Conservation (phyloP, 208 protist genomes). For the Herpetomonas muscarum region DNA sequence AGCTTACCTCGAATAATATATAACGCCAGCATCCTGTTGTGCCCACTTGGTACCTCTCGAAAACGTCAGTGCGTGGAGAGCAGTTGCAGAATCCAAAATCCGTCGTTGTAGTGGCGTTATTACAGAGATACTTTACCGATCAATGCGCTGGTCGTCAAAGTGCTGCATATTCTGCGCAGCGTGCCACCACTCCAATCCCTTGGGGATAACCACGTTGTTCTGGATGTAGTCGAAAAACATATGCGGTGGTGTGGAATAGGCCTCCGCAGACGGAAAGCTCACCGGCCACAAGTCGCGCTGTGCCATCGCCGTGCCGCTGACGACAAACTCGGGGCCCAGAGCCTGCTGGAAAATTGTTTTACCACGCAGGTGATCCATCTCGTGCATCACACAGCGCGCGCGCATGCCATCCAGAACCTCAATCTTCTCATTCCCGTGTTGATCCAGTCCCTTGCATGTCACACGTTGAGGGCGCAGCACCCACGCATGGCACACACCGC, state of each 20-base stretch:
- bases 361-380: constrained; percentile 81
- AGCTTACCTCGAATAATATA: too few relatives aligned
- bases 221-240: constrained; percentile 87
- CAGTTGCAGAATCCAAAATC: too few relatives aligned
- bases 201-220: constrained; percentile 69
- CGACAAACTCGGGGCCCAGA: constrained; percentile 74
- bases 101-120: too few relatives aligned
- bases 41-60: too few relatives aligned
- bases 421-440: constrained; percentile 68
- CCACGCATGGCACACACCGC: constrained; percentile 67
- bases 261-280: constrained; percentile 86
- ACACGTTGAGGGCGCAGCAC: constrained; percentile 79
- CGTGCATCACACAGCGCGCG: constrained; percentile 86
- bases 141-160: constrained; percentile 42
- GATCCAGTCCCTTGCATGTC: constrained; percentile 61
- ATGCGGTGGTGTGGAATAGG: constrained; percentile 59
- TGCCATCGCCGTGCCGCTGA: constrained; percentile 61
- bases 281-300: constrained; percentile 80
- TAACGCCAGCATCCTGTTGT: too few relatives aligned
- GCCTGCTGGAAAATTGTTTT: constrained; percentile 82
- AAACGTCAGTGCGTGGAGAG: too few relatives aligned
- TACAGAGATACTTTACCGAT: constrained; percentile 9
- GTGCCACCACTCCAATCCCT: constrained; percentile 82
- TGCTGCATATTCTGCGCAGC: constrained; percentile 45
- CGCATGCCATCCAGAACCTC: constrained; percentile 81